Percentiles rank a stretch among this genome's conserved stretches.
phyloP scores from a whole-genome alignment of 2,329 filamentous ascomycete genomes.

The Emericellopsis atlantica region DNA sequence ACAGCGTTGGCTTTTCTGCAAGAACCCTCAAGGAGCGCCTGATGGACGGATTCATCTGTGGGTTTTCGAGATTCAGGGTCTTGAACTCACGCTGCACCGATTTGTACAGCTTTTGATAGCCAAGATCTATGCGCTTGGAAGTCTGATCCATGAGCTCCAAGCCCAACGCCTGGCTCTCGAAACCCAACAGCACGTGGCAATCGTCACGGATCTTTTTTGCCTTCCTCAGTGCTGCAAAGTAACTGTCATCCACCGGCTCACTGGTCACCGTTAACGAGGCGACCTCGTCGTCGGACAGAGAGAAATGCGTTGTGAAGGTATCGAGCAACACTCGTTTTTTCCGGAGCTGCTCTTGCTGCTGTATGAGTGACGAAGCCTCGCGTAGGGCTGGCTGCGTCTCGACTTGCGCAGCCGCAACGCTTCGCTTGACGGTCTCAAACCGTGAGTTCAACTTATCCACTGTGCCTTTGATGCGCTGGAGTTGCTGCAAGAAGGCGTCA shows the following conservation, averaged over 20 bases:
- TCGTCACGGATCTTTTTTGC: slow-evolving; percentile 83
- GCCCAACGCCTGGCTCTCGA: slow-evolving; percentile 79
- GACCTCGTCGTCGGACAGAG: slow-evolving; percentile 71
- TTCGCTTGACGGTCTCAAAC: slow-evolving; percentile 67
- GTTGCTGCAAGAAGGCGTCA: slow-evolving; percentile 46
- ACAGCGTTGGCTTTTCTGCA: slow-evolving; percentile 78
- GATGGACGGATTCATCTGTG: slow-evolving; percentile 78
- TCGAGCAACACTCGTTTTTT: slow-evolving; percentile 66
- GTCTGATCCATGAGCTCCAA: slow-evolving; percentile 86
- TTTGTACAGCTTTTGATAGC: slow-evolving; percentile 89
- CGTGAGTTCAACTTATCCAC: slow-evolving; percentile 68
- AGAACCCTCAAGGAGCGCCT: slow-evolving; percentile 74
- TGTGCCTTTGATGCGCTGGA: slow-evolving; percentile 69
- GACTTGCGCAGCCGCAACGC: slow-evolving; percentile 62
- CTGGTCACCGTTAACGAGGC: slow-evolving; percentile 63
- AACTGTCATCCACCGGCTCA: slow-evolving; percentile 73
- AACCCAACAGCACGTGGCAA: slow-evolving; percentile 77
- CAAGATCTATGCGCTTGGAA: slow-evolving; percentile 73
- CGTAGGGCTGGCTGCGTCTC: slow-evolving; percentile 64
- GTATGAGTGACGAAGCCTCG: slow-evolving; percentile 63
- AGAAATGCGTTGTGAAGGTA: slow-evolving; percentile 71
- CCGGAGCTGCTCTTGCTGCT: slow-evolving; percentile 62
- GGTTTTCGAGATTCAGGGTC: slow-evolving; percentile 82
- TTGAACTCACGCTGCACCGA: slow-evolving; percentile 95
- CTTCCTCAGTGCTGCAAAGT: slow-evolving; percentile 65